phyloP scores from a whole-genome alignment of 495 filamentous ascomycete species.

The Neurospora terricola region DNA sequence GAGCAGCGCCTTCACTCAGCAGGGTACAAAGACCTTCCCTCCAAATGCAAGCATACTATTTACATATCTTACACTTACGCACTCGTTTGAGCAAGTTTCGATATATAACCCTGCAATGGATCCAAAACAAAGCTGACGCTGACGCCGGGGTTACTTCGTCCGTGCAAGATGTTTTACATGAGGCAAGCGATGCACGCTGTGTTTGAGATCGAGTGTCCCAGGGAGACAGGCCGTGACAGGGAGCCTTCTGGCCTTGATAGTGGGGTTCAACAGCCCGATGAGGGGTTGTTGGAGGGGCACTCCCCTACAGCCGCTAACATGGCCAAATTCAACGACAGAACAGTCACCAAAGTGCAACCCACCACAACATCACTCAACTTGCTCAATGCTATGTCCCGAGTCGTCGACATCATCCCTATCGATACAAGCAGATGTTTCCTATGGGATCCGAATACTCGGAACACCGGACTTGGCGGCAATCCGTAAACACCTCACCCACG shows the following conservation, averaged over 20 bases:
- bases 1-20: neutral
- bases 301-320: neutral
- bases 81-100: neutral
- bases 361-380: neutral
- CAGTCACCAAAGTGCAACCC: neutral
- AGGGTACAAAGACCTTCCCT: neutral
- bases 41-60: neutral
- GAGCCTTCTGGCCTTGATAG: constrained; percentile 2
- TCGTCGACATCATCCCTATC: neutral
- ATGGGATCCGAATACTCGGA: neutral
- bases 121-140: neutral
- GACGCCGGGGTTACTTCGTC: neutral
- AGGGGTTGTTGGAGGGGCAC: neutral
- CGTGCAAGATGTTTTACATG: neutral
- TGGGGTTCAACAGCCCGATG: neutral
- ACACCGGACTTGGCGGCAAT: neutral
- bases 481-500: neutral
- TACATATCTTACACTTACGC: neutral
- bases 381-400: neutral
- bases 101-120: neutral
- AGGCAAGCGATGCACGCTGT: constrained; percentile 8
- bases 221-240: constrained; percentile 1
- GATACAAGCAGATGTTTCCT: neutral
- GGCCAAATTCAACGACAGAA: neutral
- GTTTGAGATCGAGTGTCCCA: constrained; percentile 13